Evolutionary conservation across 2,329 filamentous ascomycete genomes (phyloP).

Genomic region (Penicillium sclerotiorum): DNA sequence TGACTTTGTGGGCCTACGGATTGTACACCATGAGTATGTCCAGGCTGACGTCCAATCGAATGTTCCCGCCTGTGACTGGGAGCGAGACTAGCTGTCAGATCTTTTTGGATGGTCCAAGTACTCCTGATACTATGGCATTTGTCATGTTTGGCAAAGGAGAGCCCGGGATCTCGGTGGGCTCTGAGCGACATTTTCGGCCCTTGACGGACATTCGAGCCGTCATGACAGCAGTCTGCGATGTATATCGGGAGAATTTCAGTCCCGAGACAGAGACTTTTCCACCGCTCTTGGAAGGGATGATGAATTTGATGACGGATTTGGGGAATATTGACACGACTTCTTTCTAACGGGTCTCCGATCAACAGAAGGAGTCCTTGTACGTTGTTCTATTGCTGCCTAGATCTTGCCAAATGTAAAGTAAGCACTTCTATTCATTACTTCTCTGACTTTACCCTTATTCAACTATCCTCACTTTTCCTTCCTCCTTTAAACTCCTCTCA

Average conservation of each 20-base stretch:
- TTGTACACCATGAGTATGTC: background rate
- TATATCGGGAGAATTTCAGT: background rate
- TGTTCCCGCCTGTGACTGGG: background rate
- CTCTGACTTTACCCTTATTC: no score
- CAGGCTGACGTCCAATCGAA: background rate
- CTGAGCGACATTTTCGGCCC: background rate
- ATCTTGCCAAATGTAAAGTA: no score
- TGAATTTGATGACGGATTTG: conserved; percentile 4
- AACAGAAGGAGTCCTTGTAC: no score
- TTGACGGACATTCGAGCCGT: conserved; percentile 3
- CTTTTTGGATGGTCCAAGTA: background rate
- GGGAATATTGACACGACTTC: conserved; percentile 4
- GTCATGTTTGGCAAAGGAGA: background rate
- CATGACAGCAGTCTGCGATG: background rate
- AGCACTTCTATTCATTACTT: no score
- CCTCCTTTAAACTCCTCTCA: no score
- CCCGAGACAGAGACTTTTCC: conserved; percentile 1
- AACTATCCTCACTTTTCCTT: no score
- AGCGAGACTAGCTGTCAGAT: background rate
- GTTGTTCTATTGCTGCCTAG: no score
- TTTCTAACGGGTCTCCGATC: no score
- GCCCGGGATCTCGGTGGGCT: background rate
- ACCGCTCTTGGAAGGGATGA: background rate
- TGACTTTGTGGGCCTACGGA: conserved; percentile 1
- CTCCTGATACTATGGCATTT: background rate